These are phyloP conservation scores for Podospora pseudopauciseta DNA, from an alignment of 495 filamentous ascomycete species.

Conservation along the genomic window DNA sequence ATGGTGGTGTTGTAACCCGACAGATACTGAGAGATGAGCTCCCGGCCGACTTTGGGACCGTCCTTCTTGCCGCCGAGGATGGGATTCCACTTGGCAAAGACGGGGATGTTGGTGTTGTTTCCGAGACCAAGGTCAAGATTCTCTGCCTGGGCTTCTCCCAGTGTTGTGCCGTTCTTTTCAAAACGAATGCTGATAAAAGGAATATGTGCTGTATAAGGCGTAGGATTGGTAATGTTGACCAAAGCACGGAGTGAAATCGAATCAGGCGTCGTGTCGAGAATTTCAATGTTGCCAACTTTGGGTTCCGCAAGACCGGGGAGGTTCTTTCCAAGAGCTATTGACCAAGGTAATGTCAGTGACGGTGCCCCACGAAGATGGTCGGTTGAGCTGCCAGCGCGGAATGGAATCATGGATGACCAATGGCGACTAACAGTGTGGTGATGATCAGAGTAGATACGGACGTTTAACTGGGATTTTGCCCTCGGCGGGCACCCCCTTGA, in stretches of 20 bases:
- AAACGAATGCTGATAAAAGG: conserved; percentile 76
- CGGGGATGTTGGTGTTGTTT: conserved; percentile 63
- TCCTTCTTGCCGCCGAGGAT: conserved; percentile 52
- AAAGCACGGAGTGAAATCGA: conserved; percentile 63
- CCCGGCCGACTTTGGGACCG: conserved; percentile 58
- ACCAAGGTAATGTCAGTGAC: conserved; percentile 14
- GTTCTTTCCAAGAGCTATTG: conserved; percentile 37
- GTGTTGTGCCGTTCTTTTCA: conserved; percentile 63
- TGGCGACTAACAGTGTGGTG: conserved; percentile 48
- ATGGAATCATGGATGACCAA: conserved; percentile 18
- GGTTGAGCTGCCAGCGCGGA: conserved; percentile 5
- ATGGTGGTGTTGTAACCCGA: conserved; percentile 83
- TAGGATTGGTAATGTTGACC: conserved; percentile 86
- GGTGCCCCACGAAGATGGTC: neutral
- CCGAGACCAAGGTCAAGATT: conserved; percentile 62
- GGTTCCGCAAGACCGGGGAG: conserved; percentile 53
- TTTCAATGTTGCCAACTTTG: conserved; percentile 57
- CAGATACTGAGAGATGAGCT: conserved; percentile 78
- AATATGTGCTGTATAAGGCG: conserved; percentile 71
- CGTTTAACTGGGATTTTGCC: conserved; percentile 85
- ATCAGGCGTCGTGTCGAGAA: conserved; percentile 64
- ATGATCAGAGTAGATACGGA: conserved; percentile 52
- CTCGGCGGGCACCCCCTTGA: conserved; percentile 79
- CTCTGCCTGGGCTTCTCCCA: conserved; percentile 67
- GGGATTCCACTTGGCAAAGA: conserved; percentile 76